phyloP scores from a whole-genome alignment of 2,329 filamentous ascomycete species.

The Colletotrichum tabaci region DNA sequence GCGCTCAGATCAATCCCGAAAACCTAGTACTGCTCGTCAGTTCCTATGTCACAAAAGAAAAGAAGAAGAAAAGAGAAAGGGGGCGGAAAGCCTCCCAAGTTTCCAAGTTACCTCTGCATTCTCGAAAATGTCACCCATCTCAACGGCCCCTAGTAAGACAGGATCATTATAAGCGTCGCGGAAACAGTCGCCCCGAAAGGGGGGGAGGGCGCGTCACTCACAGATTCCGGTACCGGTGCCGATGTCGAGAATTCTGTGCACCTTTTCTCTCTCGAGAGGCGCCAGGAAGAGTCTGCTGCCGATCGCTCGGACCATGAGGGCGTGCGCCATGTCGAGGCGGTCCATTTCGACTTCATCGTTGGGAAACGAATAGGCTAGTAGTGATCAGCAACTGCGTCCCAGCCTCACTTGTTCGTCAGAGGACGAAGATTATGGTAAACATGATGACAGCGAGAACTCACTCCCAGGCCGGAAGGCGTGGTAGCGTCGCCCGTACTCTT shows the following conservation, averaged over 20 bases:
- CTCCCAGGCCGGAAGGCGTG: slow-evolving; percentile 32
- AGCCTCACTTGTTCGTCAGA: too few species aligned
- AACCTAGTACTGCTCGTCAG: too few species aligned
- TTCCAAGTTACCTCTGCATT: slow-evolving; percentile 26
- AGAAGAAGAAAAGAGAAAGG: too few species aligned
- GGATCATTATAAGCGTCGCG: too few species aligned
- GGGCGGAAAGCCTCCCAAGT: too few species aligned
- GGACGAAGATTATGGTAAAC: too few species aligned
- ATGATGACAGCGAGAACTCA: too few species aligned
- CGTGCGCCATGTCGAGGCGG: slow-evolving; percentile 14
- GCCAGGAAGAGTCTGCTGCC: slow-evolving; percentile 9
- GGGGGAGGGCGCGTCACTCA: too few species aligned
- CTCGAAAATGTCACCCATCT: slow-evolving; percentile 26
- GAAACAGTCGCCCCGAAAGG: too few species aligned
- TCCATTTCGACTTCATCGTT: background rate
- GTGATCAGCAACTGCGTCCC: too few species aligned
- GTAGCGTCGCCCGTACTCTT: slow-evolving; percentile 32
- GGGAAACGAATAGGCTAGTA: slow-evolving; percentile 1
- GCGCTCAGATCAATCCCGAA: slow-evolving; percentile 35
- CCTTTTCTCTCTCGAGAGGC: slow-evolving; percentile 15
- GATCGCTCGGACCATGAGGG: slow-evolving; percentile 13
- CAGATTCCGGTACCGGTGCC: slow-evolving; percentile 76
- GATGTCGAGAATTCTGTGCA: slow-evolving; percentile 66
- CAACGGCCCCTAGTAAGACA: slow-evolving; percentile 26
- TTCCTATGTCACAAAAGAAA: too few species aligned